Evolutionary conservation across 805 yeast species (phyloP).

Genomic region (Geotrichum ghanense): DNA sequence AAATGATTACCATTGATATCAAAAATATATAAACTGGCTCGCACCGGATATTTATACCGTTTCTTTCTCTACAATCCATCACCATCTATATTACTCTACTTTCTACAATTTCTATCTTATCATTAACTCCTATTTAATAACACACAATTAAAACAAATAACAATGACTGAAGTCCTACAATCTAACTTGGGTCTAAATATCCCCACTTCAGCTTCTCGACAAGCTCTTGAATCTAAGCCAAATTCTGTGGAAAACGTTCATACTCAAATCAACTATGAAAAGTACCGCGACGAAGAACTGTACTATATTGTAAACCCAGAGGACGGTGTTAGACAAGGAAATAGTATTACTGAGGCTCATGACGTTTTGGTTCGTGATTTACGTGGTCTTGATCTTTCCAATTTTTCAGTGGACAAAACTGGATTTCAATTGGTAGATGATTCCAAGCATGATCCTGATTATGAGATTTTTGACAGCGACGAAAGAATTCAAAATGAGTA

Average conservation of each 20-base stretch:
- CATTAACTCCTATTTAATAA: too few relatives aligned
- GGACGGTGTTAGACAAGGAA: background rate
- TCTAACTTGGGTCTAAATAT: background rate
- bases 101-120: too few relatives aligned
- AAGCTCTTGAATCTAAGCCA: background rate
- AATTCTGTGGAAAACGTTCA: background rate
- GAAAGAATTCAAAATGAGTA: conserved; percentile 12
- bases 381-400: background rate
- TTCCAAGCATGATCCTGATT: conserved; percentile 4
- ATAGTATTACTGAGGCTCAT: background rate
- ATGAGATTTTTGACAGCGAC: conserved; percentile 11
- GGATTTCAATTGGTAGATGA: conserved; percentile 6
- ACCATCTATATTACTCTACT: too few relatives aligned
- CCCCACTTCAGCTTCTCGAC: background rate
- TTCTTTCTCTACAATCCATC: too few relatives aligned
- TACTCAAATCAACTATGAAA: background rate
- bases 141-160: too few relatives aligned
- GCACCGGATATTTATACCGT: too few relatives aligned
- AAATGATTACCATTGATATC: too few relatives aligned
- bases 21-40: too few relatives aligned
- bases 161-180: background rate
- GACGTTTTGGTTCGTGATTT: background rate
- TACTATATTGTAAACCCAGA: background rate
- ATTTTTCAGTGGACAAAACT: conserved; percentile 1
- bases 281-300: background rate